These are phyloP conservation scores for Pyrenula aspistea DNA, from an alignment of 495 filamentous ascomycete species.

Conservation along the genomic window DNA sequence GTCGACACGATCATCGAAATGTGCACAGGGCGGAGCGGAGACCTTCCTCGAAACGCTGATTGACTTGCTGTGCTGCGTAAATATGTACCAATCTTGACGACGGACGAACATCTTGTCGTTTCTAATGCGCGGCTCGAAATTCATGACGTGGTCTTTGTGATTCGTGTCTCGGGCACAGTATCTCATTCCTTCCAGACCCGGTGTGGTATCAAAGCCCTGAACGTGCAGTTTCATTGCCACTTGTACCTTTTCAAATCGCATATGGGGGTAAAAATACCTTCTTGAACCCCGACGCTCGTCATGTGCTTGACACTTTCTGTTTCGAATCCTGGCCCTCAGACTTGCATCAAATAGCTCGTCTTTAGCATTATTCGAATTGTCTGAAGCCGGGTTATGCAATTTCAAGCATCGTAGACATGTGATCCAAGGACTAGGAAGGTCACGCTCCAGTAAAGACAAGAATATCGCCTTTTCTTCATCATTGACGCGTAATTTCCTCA, in stretches of 20 bases:
- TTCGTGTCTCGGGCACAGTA: neutral
- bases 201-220: neutral
- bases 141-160: neutral
- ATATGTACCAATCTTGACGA: neutral
- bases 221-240: neutral
- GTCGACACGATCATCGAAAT: neutral
- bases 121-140: neutral
- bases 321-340: neutral
- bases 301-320: neutral
- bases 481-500: neutral
- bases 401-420: neutral
- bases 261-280: neutral
- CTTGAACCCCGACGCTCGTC: neutral
- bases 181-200: neutral
- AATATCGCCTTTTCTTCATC: neutral
- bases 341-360: neutral
- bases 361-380: neutral
- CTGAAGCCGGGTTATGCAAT: neutral
- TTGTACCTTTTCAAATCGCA: neutral
- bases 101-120: neutral
- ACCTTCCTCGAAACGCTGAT: neutral
- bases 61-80: neutral
- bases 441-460: neutral
- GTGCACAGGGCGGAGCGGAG: neutral
- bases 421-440: neutral